Percentiles rank a stretch among this genome's conserved stretches.
Conservation (phyloP, 2,329 filamentous ascomycete species). For the Cladosporium austrohemisphaericum region DNA sequence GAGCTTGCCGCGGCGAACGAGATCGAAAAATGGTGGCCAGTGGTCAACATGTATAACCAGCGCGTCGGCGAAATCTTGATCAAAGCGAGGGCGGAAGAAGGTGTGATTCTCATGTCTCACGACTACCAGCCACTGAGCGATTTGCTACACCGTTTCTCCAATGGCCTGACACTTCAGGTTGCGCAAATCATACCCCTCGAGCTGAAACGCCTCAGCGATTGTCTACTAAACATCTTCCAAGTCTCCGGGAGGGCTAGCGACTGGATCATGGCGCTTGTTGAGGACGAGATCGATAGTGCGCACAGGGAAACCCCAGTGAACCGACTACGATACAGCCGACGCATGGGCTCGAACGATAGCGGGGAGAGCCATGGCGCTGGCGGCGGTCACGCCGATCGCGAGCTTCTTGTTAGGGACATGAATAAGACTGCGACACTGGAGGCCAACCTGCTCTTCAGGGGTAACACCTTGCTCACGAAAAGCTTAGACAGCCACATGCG, state of each 20-base stretch:
- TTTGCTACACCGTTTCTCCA: slow-evolving; percentile 77
- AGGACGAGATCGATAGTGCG: slow-evolving; percentile 94
- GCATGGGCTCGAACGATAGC: slow-evolving; percentile 67
- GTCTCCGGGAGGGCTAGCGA: slow-evolving; percentile 79
- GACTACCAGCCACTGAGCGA: slow-evolving; percentile 83
- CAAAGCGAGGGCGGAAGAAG: slow-evolving; percentile 78
- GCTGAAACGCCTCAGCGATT: slow-evolving; percentile 75
- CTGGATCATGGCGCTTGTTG: slow-evolving; percentile 89
- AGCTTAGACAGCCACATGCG: slow-evolving; percentile 95
- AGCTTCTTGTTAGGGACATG: slow-evolving; percentile 71
- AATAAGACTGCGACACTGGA: slow-evolving; percentile 77
- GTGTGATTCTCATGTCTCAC: slow-evolving; percentile 78
- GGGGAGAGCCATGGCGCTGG: slow-evolving; percentile 46
- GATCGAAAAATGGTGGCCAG: slow-evolving; percentile 79
- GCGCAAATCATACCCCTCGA: slow-evolving; percentile 73
- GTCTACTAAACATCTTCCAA: slow-evolving; percentile 90
- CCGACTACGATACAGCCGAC: slow-evolving; percentile 61
- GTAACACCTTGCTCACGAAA: slow-evolving; percentile 91
- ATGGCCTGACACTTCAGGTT: slow-evolving; percentile 80
- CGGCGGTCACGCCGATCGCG: slow-evolving; percentile 55
- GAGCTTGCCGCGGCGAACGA: slow-evolving; percentile 74
- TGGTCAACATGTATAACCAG: slow-evolving; percentile 72
- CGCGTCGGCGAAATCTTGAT: slow-evolving; percentile 79
- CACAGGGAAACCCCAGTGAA: slow-evolving; percentile 73
- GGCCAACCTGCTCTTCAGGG: slow-evolving; percentile 90